Evolutionary conservation across 192 early-diverging fungal genomes (phyloP).

Genomic region (Mortierella hygrophila): DNA sequence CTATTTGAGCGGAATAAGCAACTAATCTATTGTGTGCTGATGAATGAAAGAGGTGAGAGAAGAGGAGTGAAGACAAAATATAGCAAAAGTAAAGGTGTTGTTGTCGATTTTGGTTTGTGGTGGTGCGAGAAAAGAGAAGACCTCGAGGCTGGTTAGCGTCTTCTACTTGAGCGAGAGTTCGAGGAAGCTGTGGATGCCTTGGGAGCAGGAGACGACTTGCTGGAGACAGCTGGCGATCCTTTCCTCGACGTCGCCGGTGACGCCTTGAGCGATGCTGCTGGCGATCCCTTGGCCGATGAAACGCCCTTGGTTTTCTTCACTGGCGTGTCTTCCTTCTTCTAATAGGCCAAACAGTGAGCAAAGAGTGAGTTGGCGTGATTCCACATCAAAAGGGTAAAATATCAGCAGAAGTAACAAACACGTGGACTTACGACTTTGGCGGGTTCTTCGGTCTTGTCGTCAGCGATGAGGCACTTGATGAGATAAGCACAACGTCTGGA

Average conservation of each 20-base stretch:
- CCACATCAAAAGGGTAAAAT: background rate
- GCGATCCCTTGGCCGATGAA: slow-evolving; percentile 32
- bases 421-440: slow-evolving; percentile 15
- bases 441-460: slow-evolving; percentile 43
- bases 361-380: background rate
- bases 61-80: slow-evolving; percentile 2
- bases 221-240: slow-evolving; percentile 34
- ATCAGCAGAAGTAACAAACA: background rate
- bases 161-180: slow-evolving; percentile 42
- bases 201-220: slow-evolving; percentile 34
- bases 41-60: background rate
- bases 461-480: slow-evolving; percentile 60
- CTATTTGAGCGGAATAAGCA: background rate
- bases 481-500: slow-evolving; percentile 87
- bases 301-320: slow-evolving; percentile 28
- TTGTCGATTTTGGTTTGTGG: background rate
- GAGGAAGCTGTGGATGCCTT: slow-evolving; percentile 26
- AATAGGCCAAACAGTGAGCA: background rate
- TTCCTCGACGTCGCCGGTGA: slow-evolving; percentile 42
- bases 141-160: slow-evolving; percentile 9
- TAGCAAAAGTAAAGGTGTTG: slow-evolving; percentile 1
- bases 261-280: slow-evolving; percentile 26
- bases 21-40: background rate
- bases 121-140: background rate
- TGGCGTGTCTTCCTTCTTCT: slow-evolving; percentile 44